Evolutionary conservation across 2,329 filamentous ascomycete species (phyloP).

Genomic region (Myriosclerotinia scirpicola): DNA sequence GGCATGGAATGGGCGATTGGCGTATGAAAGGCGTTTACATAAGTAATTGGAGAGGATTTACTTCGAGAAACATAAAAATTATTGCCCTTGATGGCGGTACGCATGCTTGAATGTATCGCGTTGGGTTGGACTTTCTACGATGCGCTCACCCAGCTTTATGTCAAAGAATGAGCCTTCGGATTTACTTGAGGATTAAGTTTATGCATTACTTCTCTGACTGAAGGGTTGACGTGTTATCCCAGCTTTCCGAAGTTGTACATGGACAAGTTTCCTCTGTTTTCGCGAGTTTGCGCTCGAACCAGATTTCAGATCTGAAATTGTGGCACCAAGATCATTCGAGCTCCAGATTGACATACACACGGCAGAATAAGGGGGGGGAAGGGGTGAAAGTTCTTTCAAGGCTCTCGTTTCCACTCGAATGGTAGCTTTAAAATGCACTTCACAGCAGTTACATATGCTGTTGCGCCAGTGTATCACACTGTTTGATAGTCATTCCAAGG

Average conservation of each 20-base stretch:
- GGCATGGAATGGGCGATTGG: conserved; percentile 37
- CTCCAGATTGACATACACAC: not conserved
- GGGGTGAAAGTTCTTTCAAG: not conserved
- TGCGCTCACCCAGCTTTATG: not conserved
- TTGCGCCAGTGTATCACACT: not conserved
- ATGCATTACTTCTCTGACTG: not conserved
- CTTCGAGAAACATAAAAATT: conserved; percentile 1
- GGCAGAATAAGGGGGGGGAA: not conserved
- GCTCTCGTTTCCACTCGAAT: not conserved
- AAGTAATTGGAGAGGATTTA: conserved; percentile 10
- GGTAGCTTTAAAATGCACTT: not conserved
- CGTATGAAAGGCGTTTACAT: conserved; percentile 34
- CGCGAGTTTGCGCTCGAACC: not conserved
- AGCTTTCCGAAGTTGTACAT: not conserved
- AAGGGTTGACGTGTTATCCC: not conserved
- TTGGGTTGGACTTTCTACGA: not conserved
- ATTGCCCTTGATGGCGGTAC: not conserved
- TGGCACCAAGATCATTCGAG: not conserved
- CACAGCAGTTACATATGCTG: not conserved
- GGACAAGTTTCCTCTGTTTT: not conserved
- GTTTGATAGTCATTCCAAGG: not conserved
- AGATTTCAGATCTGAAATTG: not conserved
- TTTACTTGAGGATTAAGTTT: not conserved
- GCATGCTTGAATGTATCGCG: not conserved
- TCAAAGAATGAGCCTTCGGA: not conserved